A percentile compares a stretch with the other conserved stretches of the same genome.
phyloP scores from a whole-genome alignment of 306 rosid genomes.

The Astragalus glycyphyllos region DNA sequence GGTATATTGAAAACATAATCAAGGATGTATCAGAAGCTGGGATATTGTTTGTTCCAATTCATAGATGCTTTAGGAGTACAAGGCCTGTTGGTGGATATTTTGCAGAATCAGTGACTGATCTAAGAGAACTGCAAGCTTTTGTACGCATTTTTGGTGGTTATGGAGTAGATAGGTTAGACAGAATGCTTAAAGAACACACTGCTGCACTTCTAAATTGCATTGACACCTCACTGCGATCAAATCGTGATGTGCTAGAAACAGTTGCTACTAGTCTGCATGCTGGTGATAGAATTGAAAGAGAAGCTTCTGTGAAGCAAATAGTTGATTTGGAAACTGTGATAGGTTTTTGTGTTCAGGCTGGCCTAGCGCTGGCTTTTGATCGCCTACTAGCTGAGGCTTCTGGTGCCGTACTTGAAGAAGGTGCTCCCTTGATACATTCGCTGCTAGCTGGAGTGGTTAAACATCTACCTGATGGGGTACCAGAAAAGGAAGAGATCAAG shows the following conservation, averaged over 20 bases:
- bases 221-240: slow-evolving; percentile 87
- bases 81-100: slow-evolving; percentile 99
- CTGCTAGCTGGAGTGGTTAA: slow-evolving; percentile 76
- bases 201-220: slow-evolving; percentile 99
- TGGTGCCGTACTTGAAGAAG: slow-evolving; percentile 85
- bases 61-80: slow-evolving; percentile 94
- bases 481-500: slow-evolving; percentile 81
- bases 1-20: slow-evolving; percentile 95
- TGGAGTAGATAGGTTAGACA: slow-evolving; percentile 94
- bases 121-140: slow-evolving; percentile 84
- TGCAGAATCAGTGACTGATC: slow-evolving; percentile 97
- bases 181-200: slow-evolving; percentile 95
- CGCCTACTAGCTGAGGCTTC: slow-evolving; percentile 86
- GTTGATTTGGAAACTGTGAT: slow-evolving; percentile 87
- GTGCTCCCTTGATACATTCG: slow-evolving; percentile 89
- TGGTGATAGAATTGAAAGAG: slow-evolving; percentile 90
- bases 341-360: slow-evolving; percentile 94
- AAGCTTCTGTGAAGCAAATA: slow-evolving; percentile 83
- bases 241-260: slow-evolving; percentile 85
- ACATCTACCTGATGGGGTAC: slow-evolving; percentile 82
- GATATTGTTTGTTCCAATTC: slow-evolving; percentile 87
- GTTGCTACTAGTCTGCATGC: slow-evolving; percentile 86
- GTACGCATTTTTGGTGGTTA: slow-evolving; percentile 92
- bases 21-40: slow-evolving; percentile 96
- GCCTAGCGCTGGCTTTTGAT: slow-evolving; percentile 89